Evolutionary conservation across 331 rosid species (phyloP).

Genomic region (Erythrophleum ivorense): DNA sequence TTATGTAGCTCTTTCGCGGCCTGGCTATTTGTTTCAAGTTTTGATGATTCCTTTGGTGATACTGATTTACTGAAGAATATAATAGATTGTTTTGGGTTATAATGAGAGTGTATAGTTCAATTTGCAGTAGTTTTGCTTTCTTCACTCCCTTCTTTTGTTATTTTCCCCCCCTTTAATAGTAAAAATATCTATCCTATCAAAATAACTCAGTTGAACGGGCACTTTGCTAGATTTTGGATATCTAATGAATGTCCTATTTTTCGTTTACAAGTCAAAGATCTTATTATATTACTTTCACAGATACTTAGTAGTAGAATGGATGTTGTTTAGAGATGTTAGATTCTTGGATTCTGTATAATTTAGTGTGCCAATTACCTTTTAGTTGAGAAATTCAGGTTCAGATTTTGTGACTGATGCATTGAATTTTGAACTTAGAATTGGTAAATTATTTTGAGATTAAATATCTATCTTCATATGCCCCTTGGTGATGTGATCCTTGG

Average conservation of each 20-base stretch:
- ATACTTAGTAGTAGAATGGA: background rate
- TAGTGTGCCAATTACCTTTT: background rate
- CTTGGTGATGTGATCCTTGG: background rate
- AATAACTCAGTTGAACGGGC: background rate
- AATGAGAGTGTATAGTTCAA: background rate
- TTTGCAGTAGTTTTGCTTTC: background rate
- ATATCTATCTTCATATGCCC: background rate
- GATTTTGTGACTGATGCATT: background rate
- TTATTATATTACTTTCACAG: background rate
- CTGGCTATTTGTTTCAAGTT: background rate
- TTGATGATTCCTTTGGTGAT: background rate
- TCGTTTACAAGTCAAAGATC: background rate
- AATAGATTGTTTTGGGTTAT: background rate
- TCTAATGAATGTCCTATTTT: background rate
- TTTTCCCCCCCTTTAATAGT: background rate
- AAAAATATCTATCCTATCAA: background rate
- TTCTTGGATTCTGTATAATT: background rate
- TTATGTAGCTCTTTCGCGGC: background rate
- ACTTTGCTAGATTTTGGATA: background rate
- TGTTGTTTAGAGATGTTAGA: slow-evolving; percentile 7
- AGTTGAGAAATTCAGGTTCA: background rate
- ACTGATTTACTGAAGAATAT: background rate
- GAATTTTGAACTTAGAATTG: background rate
- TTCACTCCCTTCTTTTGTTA: background rate
- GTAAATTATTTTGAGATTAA: background rate